Percentiles rank a stretch among this genome's conserved stretches.
phyloP scores from a whole-genome alignment of 1,139 yeast genomes.

The Magnusiomyces magnusii region DNA sequence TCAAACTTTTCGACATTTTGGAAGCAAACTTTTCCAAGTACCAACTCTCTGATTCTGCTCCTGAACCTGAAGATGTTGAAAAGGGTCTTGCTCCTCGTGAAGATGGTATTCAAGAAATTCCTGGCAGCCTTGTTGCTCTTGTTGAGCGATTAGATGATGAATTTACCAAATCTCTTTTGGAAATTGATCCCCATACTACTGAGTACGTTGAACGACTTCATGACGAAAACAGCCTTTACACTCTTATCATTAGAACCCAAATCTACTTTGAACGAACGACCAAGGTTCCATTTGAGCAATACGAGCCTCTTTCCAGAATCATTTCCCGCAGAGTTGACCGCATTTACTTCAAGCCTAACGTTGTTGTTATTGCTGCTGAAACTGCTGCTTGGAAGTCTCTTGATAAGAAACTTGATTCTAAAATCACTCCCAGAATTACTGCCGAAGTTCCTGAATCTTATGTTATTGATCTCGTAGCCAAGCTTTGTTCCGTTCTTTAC shows the following conservation, averaged over 20 bases:
- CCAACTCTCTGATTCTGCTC: slow-evolving; percentile 72
- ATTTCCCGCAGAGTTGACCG: slow-evolving; percentile 84
- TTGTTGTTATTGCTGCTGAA: slow-evolving; percentile 65
- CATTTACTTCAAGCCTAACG: slow-evolving; percentile 84
- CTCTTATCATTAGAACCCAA: slow-evolving; percentile 76
- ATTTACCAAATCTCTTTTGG: slow-evolving; percentile 77
- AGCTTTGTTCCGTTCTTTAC: slow-evolving; percentile 57
- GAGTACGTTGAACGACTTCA: slow-evolving; percentile 88
- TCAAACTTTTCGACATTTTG: slow-evolving; percentile 55
- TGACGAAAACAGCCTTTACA: slow-evolving; percentile 75
- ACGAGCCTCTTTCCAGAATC: slow-evolving; percentile 50
- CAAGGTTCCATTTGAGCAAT: slow-evolving; percentile 41
- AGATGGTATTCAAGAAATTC: slow-evolving; percentile 65
- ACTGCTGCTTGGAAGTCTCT: slow-evolving; percentile 57
- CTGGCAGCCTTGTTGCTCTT: slow-evolving; percentile 79
- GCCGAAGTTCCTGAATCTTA: slow-evolving; percentile 24
- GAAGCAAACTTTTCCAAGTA: slow-evolving; percentile 53
- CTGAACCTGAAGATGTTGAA: slow-evolving; percentile 72
- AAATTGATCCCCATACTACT: slow-evolving; percentile 89
- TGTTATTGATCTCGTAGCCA: slow-evolving; percentile 52
- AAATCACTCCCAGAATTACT: slow-evolving; percentile 33
- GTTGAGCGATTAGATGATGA: slow-evolving; percentile 96
- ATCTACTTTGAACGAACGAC: slow-evolving; percentile 62
- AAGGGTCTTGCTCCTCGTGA: slow-evolving; percentile 55
- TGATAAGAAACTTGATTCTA: slow-evolving; percentile 30